Conservation (phyloP, 2,329 filamentous ascomycete genomes). For the Chrysosporium keratinophilum region DNA sequence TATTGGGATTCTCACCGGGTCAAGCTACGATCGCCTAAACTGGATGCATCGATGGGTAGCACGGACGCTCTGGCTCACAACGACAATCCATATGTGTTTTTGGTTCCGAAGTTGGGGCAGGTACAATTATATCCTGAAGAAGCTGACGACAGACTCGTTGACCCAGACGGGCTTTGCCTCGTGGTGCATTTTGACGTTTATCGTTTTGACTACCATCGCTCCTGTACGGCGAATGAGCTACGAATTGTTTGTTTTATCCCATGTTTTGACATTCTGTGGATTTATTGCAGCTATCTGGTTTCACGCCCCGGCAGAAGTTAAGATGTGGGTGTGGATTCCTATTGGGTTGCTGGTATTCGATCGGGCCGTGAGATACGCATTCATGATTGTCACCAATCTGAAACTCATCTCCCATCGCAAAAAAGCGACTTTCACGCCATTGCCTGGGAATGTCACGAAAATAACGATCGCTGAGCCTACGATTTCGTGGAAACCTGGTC, state of each 20-base stretch:
- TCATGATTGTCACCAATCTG: constrained; percentile 34
- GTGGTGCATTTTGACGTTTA: constrained; percentile 43
- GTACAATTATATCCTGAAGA: constrained; percentile 41
- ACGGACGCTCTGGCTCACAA: constrained; percentile 43
- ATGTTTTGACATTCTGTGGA: constrained; percentile 43
- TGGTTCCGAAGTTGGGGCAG: constrained; percentile 45
- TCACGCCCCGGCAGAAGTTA: constrained; percentile 38
- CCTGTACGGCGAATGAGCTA: constrained; percentile 43
- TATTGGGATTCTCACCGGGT: constrained; percentile 39
- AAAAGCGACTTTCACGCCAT: constrained; percentile 36
- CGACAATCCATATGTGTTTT: constrained; percentile 46
- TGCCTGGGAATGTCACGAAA: constrained; percentile 47
- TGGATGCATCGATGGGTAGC: constrained; percentile 46
- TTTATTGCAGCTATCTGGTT: constrained; percentile 42
- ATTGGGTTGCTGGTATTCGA: constrained; percentile 40
- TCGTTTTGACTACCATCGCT: constrained; percentile 42
- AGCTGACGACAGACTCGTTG: constrained; percentile 41
- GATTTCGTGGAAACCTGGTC: constrained; percentile 51
- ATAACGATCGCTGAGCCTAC: constrained; percentile 47
- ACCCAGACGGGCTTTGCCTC: constrained; percentile 44
- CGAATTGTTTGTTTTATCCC: constrained; percentile 46
- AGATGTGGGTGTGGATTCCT: constrained; percentile 39
- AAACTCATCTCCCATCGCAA: constrained; percentile 30
- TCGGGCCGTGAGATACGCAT: constrained; percentile 30
- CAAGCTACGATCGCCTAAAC: constrained; percentile 43